Base-by-base conservation (phyloP, 2,329 filamentous ascomycete genomes). In the Aspergillus candidus region DNA sequence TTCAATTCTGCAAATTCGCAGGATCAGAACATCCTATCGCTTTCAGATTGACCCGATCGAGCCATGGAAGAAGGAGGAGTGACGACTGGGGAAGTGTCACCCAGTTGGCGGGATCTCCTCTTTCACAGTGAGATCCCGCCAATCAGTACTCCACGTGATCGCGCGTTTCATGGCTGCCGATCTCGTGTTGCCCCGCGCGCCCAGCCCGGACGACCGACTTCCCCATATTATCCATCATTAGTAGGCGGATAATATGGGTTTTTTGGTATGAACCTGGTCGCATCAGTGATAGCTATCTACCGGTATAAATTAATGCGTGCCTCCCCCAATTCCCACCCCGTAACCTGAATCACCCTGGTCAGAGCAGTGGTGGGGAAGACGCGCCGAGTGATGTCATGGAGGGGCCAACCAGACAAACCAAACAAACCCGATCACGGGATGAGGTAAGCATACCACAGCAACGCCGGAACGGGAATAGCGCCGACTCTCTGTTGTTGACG, bases 361-460 rank as follows among this genome's bases (percentile, higher is more conserved):
- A 10, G 22, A 10, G 22, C 22, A 8, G 22, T 27, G 8, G 43
- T 29, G 32, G 40, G 54, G 59, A 37, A 52, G 56, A 61, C 59
- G 59, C 57, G 59, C 46, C 36, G 14, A 14, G 46, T 62, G 59
- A 62, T 60, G 58, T 59, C 56, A 57, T 50, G 15, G 29, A 8
- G 27, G 31, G 22, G 22, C 13, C 14, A 12, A 18, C 17, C 35
- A 48, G 17, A 34, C 46, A 49, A 49, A 34, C 32, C 1, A 27
- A 6, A 40, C 46, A 56, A 52, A 53, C 40, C 15, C 14, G 40
- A 43, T 52, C 55, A 57, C 59, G 4, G 5, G 44, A 22, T 56
- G 50, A 56, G 46, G 39, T 56, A 51, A 53, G 43, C 49, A 47
- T 43, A 11, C 42, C 40, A 38, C 35, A 44, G 36, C 48, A 47